Evolutionary conservation across 148 eudicot genomes (phyloP), one percentile per base, ranked within the genome.

Genomic region (Bassia scoparia): DNA sequence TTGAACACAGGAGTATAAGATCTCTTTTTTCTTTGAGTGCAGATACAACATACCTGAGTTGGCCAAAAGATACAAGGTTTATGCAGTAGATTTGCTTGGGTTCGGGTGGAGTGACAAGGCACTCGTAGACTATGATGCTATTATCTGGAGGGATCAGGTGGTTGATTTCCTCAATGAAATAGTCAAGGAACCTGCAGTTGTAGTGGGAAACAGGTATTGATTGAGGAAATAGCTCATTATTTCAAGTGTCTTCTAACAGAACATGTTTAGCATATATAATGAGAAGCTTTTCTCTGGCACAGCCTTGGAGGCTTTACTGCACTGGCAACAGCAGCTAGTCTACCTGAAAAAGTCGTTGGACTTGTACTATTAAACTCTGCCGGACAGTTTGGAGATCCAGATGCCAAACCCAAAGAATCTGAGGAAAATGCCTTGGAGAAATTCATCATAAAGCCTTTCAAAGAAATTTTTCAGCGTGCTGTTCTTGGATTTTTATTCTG

Each of bases 51-150:
- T 96, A 87, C 97, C 97, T 43, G 99, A 88, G 81, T 83, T 96
- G 86, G 93, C 99, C 58, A 92, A 96, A 83, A 86, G 65, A 16
- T 96, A 96, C 82, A 90, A 90, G 86, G 97, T 92, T 67, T 96
- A 90, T 77, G 99, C 99, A 23, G 23, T 96, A 44, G 99, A 96
- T 81, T 88, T 96, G 83, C 77, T 96, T 52, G 99, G 99, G 46
- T 96, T 96, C 78, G 99, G 99, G 58, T 92, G 96, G 99, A 96
- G 99, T 76, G 99, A 96, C 78, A 96, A 96, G 84, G 97, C 99
- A 61, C 73, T 96, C 64, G 74, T 96, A 69, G 99, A 96, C 44
- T 96, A 96, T 70, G 96, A 96, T 84, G 94, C 97, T 66, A 76
- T 90, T 76, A 83, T 96, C 46, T 96, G 99, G 99, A 86, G 84